Evolutionary conservation across 148 eudicot genomes (phyloP).

Genomic region (Silene conica): DNA sequence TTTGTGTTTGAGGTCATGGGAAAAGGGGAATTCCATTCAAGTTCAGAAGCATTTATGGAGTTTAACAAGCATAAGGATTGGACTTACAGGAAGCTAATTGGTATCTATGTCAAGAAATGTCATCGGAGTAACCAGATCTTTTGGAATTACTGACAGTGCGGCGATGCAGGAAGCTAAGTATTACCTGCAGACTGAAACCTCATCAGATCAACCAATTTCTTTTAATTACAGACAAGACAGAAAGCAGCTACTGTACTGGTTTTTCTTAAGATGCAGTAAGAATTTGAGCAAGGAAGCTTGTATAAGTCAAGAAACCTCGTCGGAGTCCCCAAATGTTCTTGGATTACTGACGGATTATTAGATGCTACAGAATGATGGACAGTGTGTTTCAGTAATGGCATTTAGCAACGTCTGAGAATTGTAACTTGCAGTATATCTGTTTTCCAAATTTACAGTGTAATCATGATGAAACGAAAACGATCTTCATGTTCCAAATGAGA

Average conservation of each 20-base stretch:
- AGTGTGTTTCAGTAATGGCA: background rate
- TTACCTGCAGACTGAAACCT: background rate
- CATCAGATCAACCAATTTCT: background rate
- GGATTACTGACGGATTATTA: background rate
- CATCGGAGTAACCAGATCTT: slow-evolving; percentile 70
- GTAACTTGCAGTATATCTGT: background rate
- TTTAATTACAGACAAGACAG: background rate
- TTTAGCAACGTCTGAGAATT: background rate
- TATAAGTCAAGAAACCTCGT: background rate
- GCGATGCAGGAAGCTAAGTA: background rate
- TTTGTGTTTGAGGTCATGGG: slow-evolving; percentile 79
- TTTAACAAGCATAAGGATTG: slow-evolving; percentile 48
- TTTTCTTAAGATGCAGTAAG: background rate
- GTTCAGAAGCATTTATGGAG: slow-evolving; percentile 77
- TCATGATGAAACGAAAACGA: background rate
- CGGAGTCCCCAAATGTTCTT: background rate
- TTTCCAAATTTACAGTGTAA: too few species aligned
- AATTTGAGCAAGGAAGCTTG: background rate
- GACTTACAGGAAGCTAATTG: slow-evolving; percentile 73
- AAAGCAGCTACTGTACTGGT: background rate
- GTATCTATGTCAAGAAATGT: slow-evolving; percentile 61
- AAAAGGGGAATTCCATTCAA: slow-evolving; percentile 73
- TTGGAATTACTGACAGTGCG: slow-evolving; percentile 68
- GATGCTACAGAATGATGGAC: background rate
- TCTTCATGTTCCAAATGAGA: too few species aligned